phyloP scores from a whole-genome alignment of 768 basidiomycete species.

The Auricularia auricula-judae region DNA sequence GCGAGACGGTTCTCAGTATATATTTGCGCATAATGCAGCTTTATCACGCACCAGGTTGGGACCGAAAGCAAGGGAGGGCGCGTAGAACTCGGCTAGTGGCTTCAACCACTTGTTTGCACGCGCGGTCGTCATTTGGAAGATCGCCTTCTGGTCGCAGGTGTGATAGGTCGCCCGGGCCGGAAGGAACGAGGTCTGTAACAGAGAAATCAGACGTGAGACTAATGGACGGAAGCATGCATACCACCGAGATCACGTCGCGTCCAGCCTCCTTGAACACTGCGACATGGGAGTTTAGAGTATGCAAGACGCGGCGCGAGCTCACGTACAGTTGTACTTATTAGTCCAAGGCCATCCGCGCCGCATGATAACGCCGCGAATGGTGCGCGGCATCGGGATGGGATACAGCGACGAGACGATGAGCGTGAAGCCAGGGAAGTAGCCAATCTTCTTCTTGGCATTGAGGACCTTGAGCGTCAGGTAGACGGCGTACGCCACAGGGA shows the following conservation, averaged over 20 bases:
- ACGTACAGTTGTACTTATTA: not conserved
- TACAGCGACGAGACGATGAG: not conserved
- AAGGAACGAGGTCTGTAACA: not conserved
- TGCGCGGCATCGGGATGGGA: not conserved
- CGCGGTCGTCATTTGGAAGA: not conserved
- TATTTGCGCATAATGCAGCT: too few relatives aligned
- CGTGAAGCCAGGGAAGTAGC: not conserved
- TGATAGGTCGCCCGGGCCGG: not conserved
- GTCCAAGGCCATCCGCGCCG: not conserved
- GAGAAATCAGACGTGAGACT: not conserved
- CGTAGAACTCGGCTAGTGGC: not conserved
- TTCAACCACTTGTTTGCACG: not conserved
- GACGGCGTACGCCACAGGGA: too few relatives aligned
- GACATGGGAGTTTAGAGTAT: not conserved
- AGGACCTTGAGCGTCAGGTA: too few relatives aligned
- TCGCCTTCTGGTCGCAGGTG: not conserved
- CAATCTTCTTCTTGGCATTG: too few relatives aligned
- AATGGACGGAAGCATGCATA: not conserved
- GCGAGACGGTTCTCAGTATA: too few relatives aligned
- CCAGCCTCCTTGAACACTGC: not conserved
- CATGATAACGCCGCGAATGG: not conserved
- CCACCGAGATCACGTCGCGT: not conserved
- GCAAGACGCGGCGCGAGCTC: not conserved
- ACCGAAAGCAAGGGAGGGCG: not conserved
- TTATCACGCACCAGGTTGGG: not conserved